Percentiles rank a stretch among this genome's conserved stretches.
Conservation (phyloP, 495 filamentous ascomycete species). For the Hyaloscypha finlandica region DNA sequence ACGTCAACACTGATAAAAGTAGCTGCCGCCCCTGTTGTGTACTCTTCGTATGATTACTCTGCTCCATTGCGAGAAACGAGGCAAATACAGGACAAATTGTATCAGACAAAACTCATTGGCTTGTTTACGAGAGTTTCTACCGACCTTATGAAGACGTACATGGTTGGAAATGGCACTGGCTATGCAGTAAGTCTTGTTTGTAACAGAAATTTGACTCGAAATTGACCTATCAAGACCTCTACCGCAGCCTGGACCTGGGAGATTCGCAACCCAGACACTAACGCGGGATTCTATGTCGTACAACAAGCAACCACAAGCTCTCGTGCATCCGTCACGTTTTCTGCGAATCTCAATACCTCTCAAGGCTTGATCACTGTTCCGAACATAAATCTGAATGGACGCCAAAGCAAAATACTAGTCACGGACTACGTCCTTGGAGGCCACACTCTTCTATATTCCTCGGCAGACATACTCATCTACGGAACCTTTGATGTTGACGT, state of each 20-base stretch:
- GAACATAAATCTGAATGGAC: slow-evolving; percentile 47
- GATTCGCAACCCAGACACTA: slow-evolving; percentile 54
- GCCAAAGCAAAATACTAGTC: slow-evolving; percentile 52
- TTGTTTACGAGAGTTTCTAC: slow-evolving; percentile 57
- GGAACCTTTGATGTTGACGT: slow-evolving; percentile 43
- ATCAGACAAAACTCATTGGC: slow-evolving; percentile 55
- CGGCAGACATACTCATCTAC: slow-evolving; percentile 51
- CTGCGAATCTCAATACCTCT: slow-evolving; percentile 44
- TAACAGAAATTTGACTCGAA: not conserved
- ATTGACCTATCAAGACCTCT: slow-evolving; percentile 20
- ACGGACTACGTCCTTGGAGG: slow-evolving; percentile 50
- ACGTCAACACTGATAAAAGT: not conserved
- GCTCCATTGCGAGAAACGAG: slow-evolving; percentile 38
- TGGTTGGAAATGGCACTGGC: slow-evolving; percentile 58
- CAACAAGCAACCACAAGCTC: slow-evolving; percentile 43
- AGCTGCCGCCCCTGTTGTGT: slow-evolving; percentile 50
- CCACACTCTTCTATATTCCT: slow-evolving; percentile 45
- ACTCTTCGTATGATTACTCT: slow-evolving; percentile 53
- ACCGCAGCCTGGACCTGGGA: slow-evolving; percentile 51
- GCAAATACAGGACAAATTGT: slow-evolving; percentile 39
- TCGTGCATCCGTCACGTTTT: slow-evolving; percentile 38
- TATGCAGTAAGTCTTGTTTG: slow-evolving; percentile 43
- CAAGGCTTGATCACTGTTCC: slow-evolving; percentile 43
- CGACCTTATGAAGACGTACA: slow-evolving; percentile 54
- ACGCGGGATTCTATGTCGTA: slow-evolving; percentile 52